Conservation (phyloP, 2,329 filamentous ascomycete genomes). For the Hansfordia pulvinata region DNA sequence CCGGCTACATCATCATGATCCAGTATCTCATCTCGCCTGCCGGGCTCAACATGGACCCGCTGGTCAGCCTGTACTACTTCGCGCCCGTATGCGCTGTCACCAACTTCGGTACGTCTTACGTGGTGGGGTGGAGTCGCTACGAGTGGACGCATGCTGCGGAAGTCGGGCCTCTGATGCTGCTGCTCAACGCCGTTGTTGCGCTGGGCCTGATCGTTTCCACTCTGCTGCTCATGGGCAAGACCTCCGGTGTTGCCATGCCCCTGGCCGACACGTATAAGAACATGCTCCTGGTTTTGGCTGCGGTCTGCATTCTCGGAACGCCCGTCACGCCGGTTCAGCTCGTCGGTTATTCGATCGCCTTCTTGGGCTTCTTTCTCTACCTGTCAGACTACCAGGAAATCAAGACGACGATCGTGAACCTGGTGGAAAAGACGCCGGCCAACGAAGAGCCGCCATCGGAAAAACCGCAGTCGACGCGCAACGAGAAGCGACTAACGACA, state of each 20-base stretch:
- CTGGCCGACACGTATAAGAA: constrained; percentile 62
- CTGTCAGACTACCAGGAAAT: too few species aligned
- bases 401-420: too few species aligned
- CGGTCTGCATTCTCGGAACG: constrained; percentile 54
- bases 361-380: constrained; percentile 16
- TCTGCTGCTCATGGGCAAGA: constrained; percentile 68
- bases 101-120: constrained; percentile 57
- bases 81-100: constrained; percentile 74
- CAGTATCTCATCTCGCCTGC: constrained; percentile 67
- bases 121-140: too few species aligned
- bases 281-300: constrained; percentile 54
- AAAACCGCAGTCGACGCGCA: too few species aligned
- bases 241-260: constrained; percentile 60
- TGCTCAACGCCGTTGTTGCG: constrained; percentile 63
- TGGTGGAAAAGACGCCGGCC: too few species aligned
- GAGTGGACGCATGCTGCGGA: constrained; percentile 50
- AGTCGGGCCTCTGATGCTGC: constrained; percentile 50
- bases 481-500: too few species aligned
- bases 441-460: too few species aligned
- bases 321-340: constrained; percentile 51
- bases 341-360: constrained; percentile 55
- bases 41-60: constrained; percentile 77
- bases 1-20: constrained; percentile 73
- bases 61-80: constrained; percentile 83
- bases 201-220: constrained; percentile 75